Evolutionary conservation across 2,329 filamentous ascomycete genomes (phyloP), one percentile per base, ranked within the genome.

Genomic region (Chalaropsis ovoidea): DNA sequence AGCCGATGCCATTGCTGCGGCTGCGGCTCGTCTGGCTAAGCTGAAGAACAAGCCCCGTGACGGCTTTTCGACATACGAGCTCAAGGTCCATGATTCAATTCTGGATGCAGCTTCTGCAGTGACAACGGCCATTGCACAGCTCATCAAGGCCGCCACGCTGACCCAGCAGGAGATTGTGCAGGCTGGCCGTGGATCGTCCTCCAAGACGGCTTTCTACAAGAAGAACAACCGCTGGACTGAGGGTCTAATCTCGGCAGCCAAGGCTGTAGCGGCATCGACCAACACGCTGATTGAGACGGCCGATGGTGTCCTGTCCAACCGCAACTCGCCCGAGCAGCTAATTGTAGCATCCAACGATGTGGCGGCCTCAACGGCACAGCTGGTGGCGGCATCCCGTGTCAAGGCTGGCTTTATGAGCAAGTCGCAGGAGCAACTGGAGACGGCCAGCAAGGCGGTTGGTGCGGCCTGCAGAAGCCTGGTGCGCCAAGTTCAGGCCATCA

Each of bases 201-300:
- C 90, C 56, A 84, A 87, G 67, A 95, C 92, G 1, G 91, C 92
- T 27, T 99, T 99, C 76, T 99, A 99, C 86, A 97, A 97, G 83
- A 97, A 97, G 81, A 96, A 99, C 82, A 99, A 97, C 78, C 85
- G 94, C 63, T 99, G 94, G 94, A 99, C 94, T 0, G 94, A 99
- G 73, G 94, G 94, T 61, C 85, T 99, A 68, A 96, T 99, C 73
- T 96, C 90, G 45, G 94, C 94, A 0, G 93, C 94, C 69, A 99
- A 99, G 78, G 94, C 94, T 0, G 94, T 99, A 19, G 94, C 94
- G 2, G 83, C 83, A 1, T 95, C 91, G 17, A 99, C 94, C 11
- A 97, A 96, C 77, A 94, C 87, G 52, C 84, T 99, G 70, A 99
- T 99, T 72, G 94, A 99, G 80, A 99, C 94, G 6, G 94, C 94